Conservation (phyloP, 129 eudicot species). For the Ambrosia trifida region DNA sequence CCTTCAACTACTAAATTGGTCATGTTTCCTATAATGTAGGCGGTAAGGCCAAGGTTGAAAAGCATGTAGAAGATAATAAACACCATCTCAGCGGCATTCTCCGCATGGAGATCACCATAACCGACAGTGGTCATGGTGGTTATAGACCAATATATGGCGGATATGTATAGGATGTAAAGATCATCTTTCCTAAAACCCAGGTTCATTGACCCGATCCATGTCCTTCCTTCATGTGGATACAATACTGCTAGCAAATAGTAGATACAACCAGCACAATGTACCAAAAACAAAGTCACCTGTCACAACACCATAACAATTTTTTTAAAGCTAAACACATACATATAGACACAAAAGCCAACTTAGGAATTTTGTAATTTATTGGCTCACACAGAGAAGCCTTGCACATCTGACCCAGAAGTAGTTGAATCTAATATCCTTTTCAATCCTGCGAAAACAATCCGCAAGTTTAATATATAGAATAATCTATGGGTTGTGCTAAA, state of each 20-base stretch:
- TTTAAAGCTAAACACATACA: background rate
- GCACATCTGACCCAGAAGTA: conserved; percentile 94
- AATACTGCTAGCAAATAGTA: conserved; percentile 79
- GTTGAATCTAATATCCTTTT: conserved; percentile 90
- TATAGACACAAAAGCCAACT: conserved; percentile 1
- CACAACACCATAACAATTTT: background rate
- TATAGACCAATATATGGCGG: conserved; percentile 92
- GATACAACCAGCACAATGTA: conserved; percentile 94
- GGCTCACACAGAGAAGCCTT: conserved; percentile 77
- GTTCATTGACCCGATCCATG: conserved; percentile 76
- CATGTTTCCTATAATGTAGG: conserved; percentile 96
- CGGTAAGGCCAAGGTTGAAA: conserved; percentile 81
- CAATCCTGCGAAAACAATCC: conserved; percentile 59
- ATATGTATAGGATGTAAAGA: conserved; percentile 59
- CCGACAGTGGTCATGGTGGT: conserved; percentile 97
- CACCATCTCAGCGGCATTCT: conserved; percentile 78
- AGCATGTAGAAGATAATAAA: conserved; percentile 86
- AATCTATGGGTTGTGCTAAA: background rate
- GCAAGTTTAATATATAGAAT: background rate
- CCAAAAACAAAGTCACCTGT: conserved; percentile 79
- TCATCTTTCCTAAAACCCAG: conserved; percentile 71
- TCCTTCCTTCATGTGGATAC: conserved; percentile 77
- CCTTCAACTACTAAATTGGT: conserved; percentile 96
- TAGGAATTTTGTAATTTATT: background rate
- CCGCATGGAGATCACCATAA: conserved; percentile 92